A percentile compares a stretch with the other conserved stretches of the same genome.
Evolutionary conservation across 106 monocot species (phyloP).

Genomic region (Vanilla planifolia): DNA sequence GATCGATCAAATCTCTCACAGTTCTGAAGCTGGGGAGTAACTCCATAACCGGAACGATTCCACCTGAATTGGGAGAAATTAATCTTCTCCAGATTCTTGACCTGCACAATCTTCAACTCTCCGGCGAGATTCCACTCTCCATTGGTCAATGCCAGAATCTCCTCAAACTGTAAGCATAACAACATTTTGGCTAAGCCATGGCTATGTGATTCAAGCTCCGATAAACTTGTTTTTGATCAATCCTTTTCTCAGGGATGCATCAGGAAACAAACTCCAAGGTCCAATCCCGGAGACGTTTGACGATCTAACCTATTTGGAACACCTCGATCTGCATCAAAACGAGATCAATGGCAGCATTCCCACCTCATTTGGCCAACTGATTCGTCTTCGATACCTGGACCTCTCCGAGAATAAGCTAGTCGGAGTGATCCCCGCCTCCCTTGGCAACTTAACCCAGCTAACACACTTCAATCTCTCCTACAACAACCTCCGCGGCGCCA

Average conservation of each 20-base stretch:
- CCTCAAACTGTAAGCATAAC: slow-evolving; percentile 63
- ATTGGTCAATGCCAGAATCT: slow-evolving; percentile 72
- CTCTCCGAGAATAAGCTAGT: slow-evolving; percentile 65
- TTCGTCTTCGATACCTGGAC: slow-evolving; percentile 45
- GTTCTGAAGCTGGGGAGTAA: slow-evolving; percentile 58
- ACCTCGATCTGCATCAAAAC: slow-evolving; percentile 73
- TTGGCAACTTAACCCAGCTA: slow-evolving; percentile 42
- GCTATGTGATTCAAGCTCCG: background rate
- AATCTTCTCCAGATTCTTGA: slow-evolving; percentile 61
- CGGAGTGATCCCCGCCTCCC: slow-evolving; percentile 48
- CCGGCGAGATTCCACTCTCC: slow-evolving; percentile 58
- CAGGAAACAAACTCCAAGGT: slow-evolving; percentile 62
- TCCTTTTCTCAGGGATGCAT: slow-evolving; percentile 60
- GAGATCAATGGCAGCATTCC: slow-evolving; percentile 60
- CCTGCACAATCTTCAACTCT: slow-evolving; percentile 52
- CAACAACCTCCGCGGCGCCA: slow-evolving; percentile 72
- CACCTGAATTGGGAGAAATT: slow-evolving; percentile 38
- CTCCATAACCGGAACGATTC: slow-evolving; percentile 46
- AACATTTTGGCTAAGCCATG: background rate
- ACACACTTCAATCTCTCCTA: slow-evolving; percentile 74
- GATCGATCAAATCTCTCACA: slow-evolving; percentile 46
- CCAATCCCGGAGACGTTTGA: slow-evolving; percentile 53
- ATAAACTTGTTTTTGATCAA: slow-evolving; percentile 1
- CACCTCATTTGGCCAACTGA: slow-evolving; percentile 36
- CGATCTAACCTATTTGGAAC: slow-evolving; percentile 62